These are phyloP conservation scores for Fallopia convolvulus DNA, from an alignment of 148 eudicot species.

Conservation along the genomic window DNA sequence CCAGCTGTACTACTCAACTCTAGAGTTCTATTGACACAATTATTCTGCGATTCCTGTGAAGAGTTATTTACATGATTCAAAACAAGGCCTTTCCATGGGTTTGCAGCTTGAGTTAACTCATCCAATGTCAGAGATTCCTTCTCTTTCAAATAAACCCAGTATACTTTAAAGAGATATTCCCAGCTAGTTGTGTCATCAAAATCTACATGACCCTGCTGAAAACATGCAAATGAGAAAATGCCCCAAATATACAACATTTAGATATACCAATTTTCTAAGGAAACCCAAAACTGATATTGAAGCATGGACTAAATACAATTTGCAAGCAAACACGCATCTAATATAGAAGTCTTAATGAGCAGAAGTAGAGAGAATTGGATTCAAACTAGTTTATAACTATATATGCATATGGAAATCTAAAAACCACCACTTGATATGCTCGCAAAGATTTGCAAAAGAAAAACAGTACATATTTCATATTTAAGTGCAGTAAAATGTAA, in stretches of 20 bases:
- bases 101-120: conserved; percentile 65
- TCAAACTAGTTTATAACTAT: neutral
- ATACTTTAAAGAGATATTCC: conserved; percentile 96
- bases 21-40: conserved; percentile 7
- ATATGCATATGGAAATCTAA: neutral
- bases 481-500: neutral
- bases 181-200: conserved; percentile 88
- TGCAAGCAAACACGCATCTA: neutral
- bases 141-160: conserved; percentile 67
- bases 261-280: neutral
- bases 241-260: neutral
- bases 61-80: conserved; percentile 16
- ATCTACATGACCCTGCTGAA: conserved; percentile 74
- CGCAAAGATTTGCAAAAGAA: neutral
- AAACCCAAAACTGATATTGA: neutral
- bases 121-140: conserved; percentile 54
- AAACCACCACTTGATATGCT: neutral
- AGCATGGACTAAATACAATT: neutral
- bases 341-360: neutral
- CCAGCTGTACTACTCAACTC: conserved; percentile 15
- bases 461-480: neutral
- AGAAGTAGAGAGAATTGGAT: neutral
- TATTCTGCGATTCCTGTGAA: conserved; percentile 10
- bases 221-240: neutral
- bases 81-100: conserved; percentile 42